These are phyloP conservation scores for Phaseolus lunatus DNA, from an alignment of 306 rosid genomes.

Conservation along the genomic window DNA sequence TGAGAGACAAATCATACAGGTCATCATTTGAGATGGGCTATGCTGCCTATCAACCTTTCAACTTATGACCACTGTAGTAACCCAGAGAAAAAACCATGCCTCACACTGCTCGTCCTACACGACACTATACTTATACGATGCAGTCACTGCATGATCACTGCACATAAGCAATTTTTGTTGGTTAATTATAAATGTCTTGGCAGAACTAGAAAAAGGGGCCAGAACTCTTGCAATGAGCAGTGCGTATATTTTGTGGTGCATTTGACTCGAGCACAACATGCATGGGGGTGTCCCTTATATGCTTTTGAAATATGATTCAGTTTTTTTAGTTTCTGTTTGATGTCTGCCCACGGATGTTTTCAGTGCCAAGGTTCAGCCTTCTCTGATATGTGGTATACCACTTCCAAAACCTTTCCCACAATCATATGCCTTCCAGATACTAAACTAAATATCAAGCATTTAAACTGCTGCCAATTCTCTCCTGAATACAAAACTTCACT, in stretches of 20 bases:
- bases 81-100: conserved; percentile 7
- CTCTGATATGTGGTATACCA: not conserved
- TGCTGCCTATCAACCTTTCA: conserved; percentile 1
- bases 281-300: not conserved
- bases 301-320: not conserved
- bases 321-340: not conserved
- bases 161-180: not conserved
- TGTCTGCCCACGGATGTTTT: not conserved
- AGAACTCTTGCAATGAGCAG: not conserved
- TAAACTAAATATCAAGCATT: not conserved
- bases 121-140: not conserved
- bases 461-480: not conserved
- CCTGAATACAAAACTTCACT: not conserved
- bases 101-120: conserved; percentile 7
- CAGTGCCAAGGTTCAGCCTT: not conserved
- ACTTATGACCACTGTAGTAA: conserved; percentile 28
- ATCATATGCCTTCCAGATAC: not conserved
- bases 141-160: conserved; percentile 5
- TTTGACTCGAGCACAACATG: conserved; percentile 14
- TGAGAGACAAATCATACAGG: conserved; percentile 20
- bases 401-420: not conserved
- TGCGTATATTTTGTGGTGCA: not conserved
- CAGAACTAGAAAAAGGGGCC: no score
- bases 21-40: not conserved
- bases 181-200: conserved; percentile 5